Evolutionary conservation across 1,284 basidiomycete genomes (phyloP), one percentile per base, ranked within the genome.

Genomic region (Vanrija sp.): DNA sequence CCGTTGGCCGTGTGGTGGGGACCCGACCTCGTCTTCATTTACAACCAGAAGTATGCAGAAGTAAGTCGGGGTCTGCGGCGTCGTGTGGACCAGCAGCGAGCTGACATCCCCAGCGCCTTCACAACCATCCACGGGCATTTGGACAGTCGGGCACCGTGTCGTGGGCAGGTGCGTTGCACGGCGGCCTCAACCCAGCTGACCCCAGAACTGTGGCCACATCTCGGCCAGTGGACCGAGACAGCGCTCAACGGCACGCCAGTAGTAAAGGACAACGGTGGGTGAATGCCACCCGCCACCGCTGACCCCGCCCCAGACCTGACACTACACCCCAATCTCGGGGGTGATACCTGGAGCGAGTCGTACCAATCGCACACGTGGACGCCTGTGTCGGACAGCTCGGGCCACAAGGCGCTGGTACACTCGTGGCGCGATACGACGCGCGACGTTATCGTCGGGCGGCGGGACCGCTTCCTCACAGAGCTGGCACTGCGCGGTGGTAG

Each of bases 1-100:
- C 65, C 69, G 34, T 67, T 65, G 19, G 69, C 64, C 29, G 45
- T 77, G 5, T 77, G 74, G 74, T 74, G 72, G 71, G 73, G 74
- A 9, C 57, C 62, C 45, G 71, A 76, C 18, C 51, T 73, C 23
- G 72, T 70, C 3, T 45, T 74, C 49, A 63, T 77, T 10, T 77
- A 77, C 60, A 77, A 77, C 51, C 65, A 68, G 45, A 57, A 60
- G 0, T 74, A 71, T 38, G 66, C 72, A 6, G 65, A 68, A 51
- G 63, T 64, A 21, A 18, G 61, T 56, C 1, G 34, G 34, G 9
- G 45, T 7, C 7, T 7, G n/a, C 2, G 9, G 19, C 9, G 15
- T 3, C 5, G 6, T 23, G 21, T 2, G 21, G 5, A 34, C 28
- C 14, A 7, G 12, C 21, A 5, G 21, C 21, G 34, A 14, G 34